Base-by-base conservation (phyloP, 2,329 filamentous ascomycete species). In the Aspergillus sp. region DNA sequence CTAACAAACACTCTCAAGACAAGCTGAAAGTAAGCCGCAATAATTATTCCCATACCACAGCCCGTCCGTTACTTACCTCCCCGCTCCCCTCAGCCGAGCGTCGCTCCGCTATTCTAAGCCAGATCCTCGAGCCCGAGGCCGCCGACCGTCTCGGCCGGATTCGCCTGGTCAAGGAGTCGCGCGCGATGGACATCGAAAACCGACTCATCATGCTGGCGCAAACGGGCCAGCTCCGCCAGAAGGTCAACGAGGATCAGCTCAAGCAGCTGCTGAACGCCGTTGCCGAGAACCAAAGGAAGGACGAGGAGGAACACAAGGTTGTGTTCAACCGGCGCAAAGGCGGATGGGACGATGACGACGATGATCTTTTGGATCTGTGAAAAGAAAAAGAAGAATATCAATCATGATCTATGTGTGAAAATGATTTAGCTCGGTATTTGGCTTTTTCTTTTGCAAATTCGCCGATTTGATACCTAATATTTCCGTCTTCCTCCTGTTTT, bases 101-200 rank as follows among this genome's bases (percentile, higher is more conserved):
- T 55, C 73, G 71, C 58, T 65, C 73, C 59, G 61, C 73, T 20
- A 90, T 97, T 68, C 88, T 99, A 63, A 86, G 85, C 68, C 95
- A 98, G 78, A 98, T 99, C 81, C 91, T 99, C 63, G 89, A 93
- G 70, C 95, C 95, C 66, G 92, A 94, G 72, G 95, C 95, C 18
- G 90, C 92, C 61, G 95, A 99, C 80, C 90, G 95, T 14, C 85
- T 99, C 1, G 92, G 91, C 58, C 91, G 95, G 66, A 98, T 99
- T 79, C 90, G 94, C 36, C 87, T 99, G 61, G 95, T 99, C 73
- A 98, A 98, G 80, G 92, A 93, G 75, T 88, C 89, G 68, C 91
- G 95, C 70, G 95, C 95, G 39, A 85, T 84, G 62, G 92, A 97
- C 71, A 87, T 99, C 58, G 95, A 99, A 81, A 93, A 96, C 82